These are phyloP conservation scores for Rubroboletus pulcherrimus DNA, from an alignment of 768 basidiomycete genomes.

Conservation along the genomic window DNA sequence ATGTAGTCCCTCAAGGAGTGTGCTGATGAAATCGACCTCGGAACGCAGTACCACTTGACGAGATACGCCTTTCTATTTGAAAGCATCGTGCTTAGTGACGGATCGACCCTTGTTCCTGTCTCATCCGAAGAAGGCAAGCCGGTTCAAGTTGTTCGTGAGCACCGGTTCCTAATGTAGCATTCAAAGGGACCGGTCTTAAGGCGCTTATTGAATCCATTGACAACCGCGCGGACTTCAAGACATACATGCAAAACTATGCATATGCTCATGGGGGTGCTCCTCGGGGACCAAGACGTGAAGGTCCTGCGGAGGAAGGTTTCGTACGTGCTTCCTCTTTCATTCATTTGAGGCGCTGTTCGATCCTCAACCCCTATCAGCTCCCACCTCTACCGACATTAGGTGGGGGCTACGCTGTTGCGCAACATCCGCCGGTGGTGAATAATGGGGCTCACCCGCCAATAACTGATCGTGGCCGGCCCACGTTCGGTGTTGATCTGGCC, in stretches of 20 bases:
- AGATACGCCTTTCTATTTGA: conserved; percentile 95
- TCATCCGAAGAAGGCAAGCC: conserved; percentile 61
- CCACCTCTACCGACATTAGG: conserved; percentile 54
- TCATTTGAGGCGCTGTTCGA: conserved; percentile 3
- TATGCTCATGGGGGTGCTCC: conserved; percentile 72
- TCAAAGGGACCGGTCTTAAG: conserved; percentile 69
- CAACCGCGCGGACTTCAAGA: conserved; percentile 91
- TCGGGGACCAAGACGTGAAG: conserved; percentile 82
- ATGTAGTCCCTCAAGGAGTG: conserved; percentile 86
- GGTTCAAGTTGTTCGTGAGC: neutral
- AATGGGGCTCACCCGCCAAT: conserved; percentile 32
- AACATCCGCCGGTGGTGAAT: conserved; percentile 23
- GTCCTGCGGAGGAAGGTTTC: conserved; percentile 88
- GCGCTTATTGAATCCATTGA: conserved; percentile 88
- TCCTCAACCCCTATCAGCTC: conserved; percentile 39
- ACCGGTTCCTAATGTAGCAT: neutral
- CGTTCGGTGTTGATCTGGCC: conserved; percentile 88
- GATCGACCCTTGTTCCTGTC: conserved; percentile 74
- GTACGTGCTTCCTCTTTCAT: conserved; percentile 48
- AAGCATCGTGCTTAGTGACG: conserved; percentile 85
- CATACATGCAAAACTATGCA: conserved; percentile 96
- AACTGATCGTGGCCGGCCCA: conserved; percentile 66
- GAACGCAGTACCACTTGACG: conserved; percentile 96
- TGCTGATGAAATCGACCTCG: conserved; percentile 92
- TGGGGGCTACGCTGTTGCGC: conserved; percentile 25